Base-by-base conservation (phyloP, 2,329 filamentous ascomycete genomes). In the Cadophora gregata region DNA sequence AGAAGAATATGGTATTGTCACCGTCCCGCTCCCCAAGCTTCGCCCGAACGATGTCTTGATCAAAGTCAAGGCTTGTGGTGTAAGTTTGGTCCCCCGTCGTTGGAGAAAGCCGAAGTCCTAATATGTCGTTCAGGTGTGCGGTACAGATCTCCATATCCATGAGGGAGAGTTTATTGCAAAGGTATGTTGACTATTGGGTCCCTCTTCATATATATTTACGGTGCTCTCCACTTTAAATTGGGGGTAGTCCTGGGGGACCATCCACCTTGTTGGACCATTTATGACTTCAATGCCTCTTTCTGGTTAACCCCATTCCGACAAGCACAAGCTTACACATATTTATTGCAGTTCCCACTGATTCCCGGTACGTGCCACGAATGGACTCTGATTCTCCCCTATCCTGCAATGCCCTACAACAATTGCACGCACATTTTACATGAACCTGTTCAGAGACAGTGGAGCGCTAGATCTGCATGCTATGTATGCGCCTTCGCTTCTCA, bases 51-150 rank as follows among this genome's bases (percentile, higher is more conserved):
- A 74, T 53, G 68, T 73, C 63, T 73, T 84, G 80, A 79, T 90
- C 78, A 88, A 90, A 79, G 88, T 90, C 75, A 89, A 90, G 79
- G 88, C 86, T 64, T 88, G 86, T 72, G 86, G 87, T 80, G 86
- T 89, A 69, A 89, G 86, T 72, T 84, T 71, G 33, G 51, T 58
- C 21, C 25, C 16, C 3, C 14, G n/a, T 53, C 27, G 16, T 31
- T 33, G 14, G 19, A 4, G 25, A 7, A 53, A n/a, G 42, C 42
- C n/a, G n/a, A 21, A 47, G n/a, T 21, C 4, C 6, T 47, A 31
- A 36, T 10, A 12, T 24, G 19, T 19, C 59, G 58, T 33, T 29
- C 21, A 61, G 31, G 48, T 47, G 36, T 61, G 75, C 59, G 79
- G 79, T 70, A 80, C 79, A 64, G 73, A 73, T 69, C 69, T 81